phyloP scores from a whole-genome alignment of 2,329 filamentous ascomycete species.

The Dichotomopilus funicola region DNA sequence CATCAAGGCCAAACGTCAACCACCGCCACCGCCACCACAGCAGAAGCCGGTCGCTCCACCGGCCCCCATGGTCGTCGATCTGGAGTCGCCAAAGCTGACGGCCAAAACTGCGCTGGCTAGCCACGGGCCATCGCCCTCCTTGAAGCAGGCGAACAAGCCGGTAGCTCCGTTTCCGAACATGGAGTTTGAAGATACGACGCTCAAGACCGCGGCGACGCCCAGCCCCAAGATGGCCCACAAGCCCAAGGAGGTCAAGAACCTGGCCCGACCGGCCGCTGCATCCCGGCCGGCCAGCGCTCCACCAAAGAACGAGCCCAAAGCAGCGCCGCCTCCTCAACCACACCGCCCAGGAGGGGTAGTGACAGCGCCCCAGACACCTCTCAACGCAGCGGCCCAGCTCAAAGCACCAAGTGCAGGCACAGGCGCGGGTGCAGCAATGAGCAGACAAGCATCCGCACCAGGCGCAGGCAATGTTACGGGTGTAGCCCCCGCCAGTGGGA shows the following conservation, averaged over 20 bases:
- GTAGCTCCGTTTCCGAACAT: slow-evolving; percentile 52
- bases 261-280: slow-evolving; percentile 14
- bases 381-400: not conserved
- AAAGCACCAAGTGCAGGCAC: slow-evolving; percentile 2
- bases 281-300: slow-evolving; percentile 19
- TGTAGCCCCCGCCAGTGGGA: slow-evolving; percentile 29
- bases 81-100: slow-evolving; percentile 15
- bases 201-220: slow-evolving; percentile 14
- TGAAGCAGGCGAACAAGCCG: slow-evolving; percentile 34
- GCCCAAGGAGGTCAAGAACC: slow-evolving; percentile 18
- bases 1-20: slow-evolving; percentile 28
- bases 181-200: slow-evolving; percentile 38
- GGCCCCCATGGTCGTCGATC: slow-evolving; percentile 21
- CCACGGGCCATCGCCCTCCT: not conserved
- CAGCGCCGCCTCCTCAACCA: slow-evolving; percentile 9
- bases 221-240: slow-evolving; percentile 17
- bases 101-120: slow-evolving; percentile 10
- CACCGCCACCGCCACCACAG: slow-evolving; percentile 13
- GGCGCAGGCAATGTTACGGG: not conserved
- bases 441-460: not conserved
- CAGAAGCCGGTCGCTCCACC: slow-evolving; percentile 16
- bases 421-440: not conserved
- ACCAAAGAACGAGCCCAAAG: slow-evolving; percentile 21
- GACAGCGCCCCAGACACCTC: slow-evolving; percentile 7
- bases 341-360: slow-evolving; percentile 8